Base-by-base conservation (phyloP, 495 filamentous ascomycete species). In the Penicillium taxi region DNA sequence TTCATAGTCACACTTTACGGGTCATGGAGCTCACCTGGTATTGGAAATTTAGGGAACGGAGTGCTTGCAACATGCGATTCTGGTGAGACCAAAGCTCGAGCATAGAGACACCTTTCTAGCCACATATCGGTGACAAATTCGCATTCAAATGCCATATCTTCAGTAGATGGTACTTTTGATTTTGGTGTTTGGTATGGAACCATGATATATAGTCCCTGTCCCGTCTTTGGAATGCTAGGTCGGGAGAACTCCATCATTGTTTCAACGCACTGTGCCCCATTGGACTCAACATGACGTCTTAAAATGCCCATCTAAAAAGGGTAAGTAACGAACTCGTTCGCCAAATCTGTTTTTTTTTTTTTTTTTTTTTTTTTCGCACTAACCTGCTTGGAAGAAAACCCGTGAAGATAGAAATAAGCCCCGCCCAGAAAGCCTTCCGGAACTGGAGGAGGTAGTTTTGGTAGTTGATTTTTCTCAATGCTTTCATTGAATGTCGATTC, bases 51-150 rank as follows among this genome's bases (percentile, higher is more conserved):
- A 5, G 74, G 69, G 41, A 94, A 82, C 1, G 90, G 88, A 3
- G 72, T 80, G 42, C 82, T 85, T 16, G 84, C 74, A 37, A 85
- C 68, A 53, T 90, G 73, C 1, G 76, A 69, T 32, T 63, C 56
- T n/a, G 88, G 86, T 7, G 80, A 66, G 23, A 86, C 74, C 38
- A 87, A 71, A 6, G 56, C 64, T 48, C 84, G 86, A 11, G 77
- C 72, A 48, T 86, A 75, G 21, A 96, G 62, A 55, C 90, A 96
- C 27, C 77, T 71, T 59, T 98, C 91, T 24, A 96, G 68, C 79
- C 90, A 98, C 71, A 89, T 91, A 45, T 94, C 84, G 7, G 86
- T 96, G 24, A 94, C 82, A 27, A 80, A 57, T 22, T 61, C 58
- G 36, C 64, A 62, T 38, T 58, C 65, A 22, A 69, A 66, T 4